phyloP scores from a whole-genome alignment of 2,329 filamentous ascomycete species.

The Cyclaneusma minus region DNA sequence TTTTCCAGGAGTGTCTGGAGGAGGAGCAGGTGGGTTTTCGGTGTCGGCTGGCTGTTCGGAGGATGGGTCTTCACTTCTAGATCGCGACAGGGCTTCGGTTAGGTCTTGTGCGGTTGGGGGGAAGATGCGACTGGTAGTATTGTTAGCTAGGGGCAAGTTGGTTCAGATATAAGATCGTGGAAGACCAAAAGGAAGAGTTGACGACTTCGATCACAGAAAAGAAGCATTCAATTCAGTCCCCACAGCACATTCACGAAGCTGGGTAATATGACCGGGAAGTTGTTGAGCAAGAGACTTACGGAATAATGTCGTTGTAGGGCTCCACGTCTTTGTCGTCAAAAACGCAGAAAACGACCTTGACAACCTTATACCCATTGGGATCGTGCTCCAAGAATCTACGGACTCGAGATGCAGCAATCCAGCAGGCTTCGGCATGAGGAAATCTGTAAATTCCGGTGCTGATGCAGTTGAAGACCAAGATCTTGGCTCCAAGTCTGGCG shows the following conservation, averaged over 20 bases:
- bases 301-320: slow-evolving; percentile 54
- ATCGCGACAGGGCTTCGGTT: slow-evolving; percentile 7
- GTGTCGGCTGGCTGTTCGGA: too few relatives aligned
- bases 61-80: slow-evolving; percentile 5
- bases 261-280: too few relatives aligned
- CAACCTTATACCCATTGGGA: slow-evolving; percentile 33
- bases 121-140: slow-evolving; percentile 27
- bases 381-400: slow-evolving; percentile 37
- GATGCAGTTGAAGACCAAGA: slow-evolving; percentile 68
- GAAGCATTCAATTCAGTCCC: not conserved
- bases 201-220: not conserved
- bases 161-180: not conserved
- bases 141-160: slow-evolving; percentile 3
- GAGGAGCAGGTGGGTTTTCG: too few relatives aligned
- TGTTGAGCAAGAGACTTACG: slow-evolving; percentile 49
- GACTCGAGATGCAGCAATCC: slow-evolving; percentile 48
- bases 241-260: not conserved
- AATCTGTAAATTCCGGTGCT: slow-evolving; percentile 89
- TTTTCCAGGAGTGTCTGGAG: too few relatives aligned
- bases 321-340: slow-evolving; percentile 65
- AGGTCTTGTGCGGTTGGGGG: slow-evolving; percentile 25
- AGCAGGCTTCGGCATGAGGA: slow-evolving; percentile 56
- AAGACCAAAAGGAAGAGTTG: not conserved
- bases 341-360: slow-evolving; percentile 71
- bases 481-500: slow-evolving; percentile 45